These are phyloP conservation scores for Physaria fendleri DNA, from an alignment of 345 rosid genomes.

Conservation along the genomic window DNA sequence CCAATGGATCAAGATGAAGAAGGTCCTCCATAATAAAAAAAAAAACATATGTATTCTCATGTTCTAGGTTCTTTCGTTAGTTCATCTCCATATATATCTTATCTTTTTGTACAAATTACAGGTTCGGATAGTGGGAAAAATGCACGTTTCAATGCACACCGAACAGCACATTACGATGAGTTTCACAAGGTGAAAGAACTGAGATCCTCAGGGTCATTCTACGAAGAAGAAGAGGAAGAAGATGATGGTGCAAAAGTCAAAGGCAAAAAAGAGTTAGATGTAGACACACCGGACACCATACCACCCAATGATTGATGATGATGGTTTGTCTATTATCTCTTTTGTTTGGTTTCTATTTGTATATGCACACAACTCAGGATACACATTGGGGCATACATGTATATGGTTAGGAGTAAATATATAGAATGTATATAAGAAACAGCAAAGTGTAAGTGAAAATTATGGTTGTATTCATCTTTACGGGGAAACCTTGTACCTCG, in stretches of 20 bases:
- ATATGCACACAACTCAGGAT: not conserved
- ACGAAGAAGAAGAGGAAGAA: slow-evolving; percentile 57
- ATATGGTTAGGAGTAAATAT: not conserved
- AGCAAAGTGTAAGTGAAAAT: not conserved
- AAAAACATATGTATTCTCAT: not conserved
- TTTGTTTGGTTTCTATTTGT: not conserved
- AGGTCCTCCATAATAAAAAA: slow-evolving; percentile 39
- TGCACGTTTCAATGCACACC: slow-evolving; percentile 62
- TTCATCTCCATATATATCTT: not conserved
- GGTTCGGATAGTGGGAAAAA: slow-evolving; percentile 39
- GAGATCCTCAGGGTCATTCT: slow-evolving; percentile 50
- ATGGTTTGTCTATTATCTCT: slow-evolving; percentile 46
- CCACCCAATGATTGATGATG: slow-evolving; percentile 89
- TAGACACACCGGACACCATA: no score
- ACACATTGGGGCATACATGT: not conserved
- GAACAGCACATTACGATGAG: slow-evolving; percentile 87
- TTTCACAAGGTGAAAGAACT: slow-evolving; percentile 77
- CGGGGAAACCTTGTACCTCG: not conserved
- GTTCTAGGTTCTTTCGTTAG: not conserved
- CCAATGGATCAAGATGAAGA: slow-evolving; percentile 66
- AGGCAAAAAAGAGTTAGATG: no score
- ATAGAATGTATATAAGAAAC: not conserved
- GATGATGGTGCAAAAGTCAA: slow-evolving; percentile 28
- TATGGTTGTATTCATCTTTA: not conserved
- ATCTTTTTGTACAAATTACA: slow-evolving; percentile 18